phyloP scores from a whole-genome alignment of 2,329 filamentous ascomycete genomes.

The Exutisphaerella laricina region DNA sequence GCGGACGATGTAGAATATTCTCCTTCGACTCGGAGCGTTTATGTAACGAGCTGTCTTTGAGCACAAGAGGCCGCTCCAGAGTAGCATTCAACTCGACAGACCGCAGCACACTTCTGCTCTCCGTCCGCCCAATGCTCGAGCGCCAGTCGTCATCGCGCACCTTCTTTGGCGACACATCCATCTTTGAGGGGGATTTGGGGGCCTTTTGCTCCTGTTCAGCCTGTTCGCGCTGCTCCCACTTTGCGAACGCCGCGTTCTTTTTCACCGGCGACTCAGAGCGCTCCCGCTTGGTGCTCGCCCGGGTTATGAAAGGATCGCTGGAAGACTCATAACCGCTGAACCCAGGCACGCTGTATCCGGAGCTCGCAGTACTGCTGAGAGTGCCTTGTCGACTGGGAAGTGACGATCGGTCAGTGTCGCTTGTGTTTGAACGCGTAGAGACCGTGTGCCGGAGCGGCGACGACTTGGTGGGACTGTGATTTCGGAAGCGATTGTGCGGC shows the following conservation, averaged over 20 bases:
- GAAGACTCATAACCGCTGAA: constrained; percentile 26
- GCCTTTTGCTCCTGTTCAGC: constrained; percentile 19
- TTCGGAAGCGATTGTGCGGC: constrained; percentile 29
- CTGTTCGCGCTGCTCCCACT: constrained; percentile 29
- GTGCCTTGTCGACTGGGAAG: constrained; percentile 27
- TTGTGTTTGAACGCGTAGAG: constrained; percentile 31
- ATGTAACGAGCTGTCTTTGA: constrained; percentile 14
- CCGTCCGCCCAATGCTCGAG: constrained; percentile 25
- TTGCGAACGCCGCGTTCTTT: constrained; percentile 33
- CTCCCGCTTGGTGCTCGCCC: constrained; percentile 28
- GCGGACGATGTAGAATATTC: constrained; percentile 21
- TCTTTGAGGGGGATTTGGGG: constrained; percentile 19
- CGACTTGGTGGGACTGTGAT: constrained; percentile 31
- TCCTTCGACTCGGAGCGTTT: constrained; percentile 26
- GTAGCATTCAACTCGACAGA: constrained; percentile 30
- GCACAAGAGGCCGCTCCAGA: constrained; percentile 13
- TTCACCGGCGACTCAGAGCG: constrained; percentile 34
- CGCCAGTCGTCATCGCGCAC: constrained; percentile 32
- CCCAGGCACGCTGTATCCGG: constrained; percentile 23
- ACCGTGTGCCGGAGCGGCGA: constrained; percentile 33
- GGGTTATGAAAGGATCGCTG: constrained; percentile 30
- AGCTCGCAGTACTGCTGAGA: constrained; percentile 29
- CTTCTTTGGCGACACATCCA: constrained; percentile 30
- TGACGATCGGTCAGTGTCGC: constrained; percentile 29
- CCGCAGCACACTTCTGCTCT: constrained; percentile 28